phyloP scores from a whole-genome alignment of 441 rosid genomes.

The Omphalea diandra region DNA sequence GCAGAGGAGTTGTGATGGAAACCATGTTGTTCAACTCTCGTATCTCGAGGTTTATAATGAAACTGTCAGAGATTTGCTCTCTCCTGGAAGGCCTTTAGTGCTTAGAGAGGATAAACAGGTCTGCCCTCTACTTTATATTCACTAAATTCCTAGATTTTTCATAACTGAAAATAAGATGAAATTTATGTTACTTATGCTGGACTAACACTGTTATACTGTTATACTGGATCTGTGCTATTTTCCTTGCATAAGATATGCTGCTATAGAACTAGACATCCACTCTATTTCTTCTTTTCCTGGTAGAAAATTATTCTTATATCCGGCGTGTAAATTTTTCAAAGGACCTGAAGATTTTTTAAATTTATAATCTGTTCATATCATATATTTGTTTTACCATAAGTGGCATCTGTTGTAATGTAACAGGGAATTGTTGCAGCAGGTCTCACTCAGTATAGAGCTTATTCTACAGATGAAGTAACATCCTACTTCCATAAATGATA shows the following conservation, averaged over 20 bases:
- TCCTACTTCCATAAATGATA: slow-evolving; percentile 12
- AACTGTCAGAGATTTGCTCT: slow-evolving; percentile 87
- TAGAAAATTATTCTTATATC: background rate
- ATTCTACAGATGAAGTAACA: slow-evolving; percentile 85
- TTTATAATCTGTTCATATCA: background rate
- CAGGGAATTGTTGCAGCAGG: slow-evolving; percentile 95
- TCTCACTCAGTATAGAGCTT: slow-evolving; percentile 90
- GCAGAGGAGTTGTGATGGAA: slow-evolving; percentile 81
- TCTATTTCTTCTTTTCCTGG: background rate
- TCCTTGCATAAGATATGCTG: background rate
- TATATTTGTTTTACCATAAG: background rate
- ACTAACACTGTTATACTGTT: background rate
- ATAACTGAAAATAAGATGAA: background rate
- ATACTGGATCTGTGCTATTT: background rate
- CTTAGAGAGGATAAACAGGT: slow-evolving; percentile 97
- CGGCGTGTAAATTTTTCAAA: background rate
- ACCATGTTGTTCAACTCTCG: slow-evolving; percentile 82
- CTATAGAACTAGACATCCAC: no score
- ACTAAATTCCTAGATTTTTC: background rate
- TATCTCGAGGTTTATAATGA: slow-evolving; percentile 96
- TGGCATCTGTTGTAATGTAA: slow-evolving; percentile 19
- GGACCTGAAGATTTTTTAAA: background rate
- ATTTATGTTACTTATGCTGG: background rate
- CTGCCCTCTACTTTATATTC: background rate
- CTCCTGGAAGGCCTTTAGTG: slow-evolving; percentile 93